phyloP scores from a whole-genome alignment of 352 stramenopile species.

The Pythium brassicae region DNA sequence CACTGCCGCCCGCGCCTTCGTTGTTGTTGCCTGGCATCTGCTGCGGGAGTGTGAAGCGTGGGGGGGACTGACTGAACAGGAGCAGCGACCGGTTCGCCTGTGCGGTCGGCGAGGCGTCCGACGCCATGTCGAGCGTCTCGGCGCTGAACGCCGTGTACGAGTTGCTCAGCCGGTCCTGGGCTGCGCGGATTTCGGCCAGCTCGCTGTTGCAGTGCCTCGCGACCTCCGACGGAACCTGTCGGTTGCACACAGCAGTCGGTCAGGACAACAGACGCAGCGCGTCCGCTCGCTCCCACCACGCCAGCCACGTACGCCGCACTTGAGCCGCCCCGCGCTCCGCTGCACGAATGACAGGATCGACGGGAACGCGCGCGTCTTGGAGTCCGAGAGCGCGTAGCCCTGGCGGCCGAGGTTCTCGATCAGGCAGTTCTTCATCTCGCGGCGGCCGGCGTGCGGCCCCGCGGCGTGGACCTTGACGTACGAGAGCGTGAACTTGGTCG shows the following conservation, averaged over 20 bases:
- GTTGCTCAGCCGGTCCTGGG: slow-evolving; percentile 45
- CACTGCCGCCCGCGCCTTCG: background rate
- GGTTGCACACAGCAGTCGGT: too few relatives aligned
- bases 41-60: background rate
- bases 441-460: slow-evolving; percentile 18
- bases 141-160: slow-evolving; percentile 69
- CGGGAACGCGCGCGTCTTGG: slow-evolving; percentile 36
- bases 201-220: slow-evolving; percentile 55
- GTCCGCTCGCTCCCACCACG: too few relatives aligned
- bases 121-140: slow-evolving; percentile 39
- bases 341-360: slow-evolving; percentile 70
- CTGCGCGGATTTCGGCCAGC: slow-evolving; percentile 29
- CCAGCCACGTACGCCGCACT: slow-evolving; percentile 58
- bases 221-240: slow-evolving; percentile 47
- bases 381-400: slow-evolving; percentile 54
- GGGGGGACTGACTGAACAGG: slow-evolving; percentile 33
- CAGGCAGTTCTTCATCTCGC: slow-evolving; percentile 72
- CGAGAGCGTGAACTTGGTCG: slow-evolving; percentile 69
- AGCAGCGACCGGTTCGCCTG: slow-evolving; percentile 25
- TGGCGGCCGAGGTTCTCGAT: slow-evolving; percentile 48
- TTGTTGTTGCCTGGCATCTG: background rate
- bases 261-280: background rate
- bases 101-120: slow-evolving; percentile 10
- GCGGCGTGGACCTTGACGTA: slow-evolving; percentile 67
- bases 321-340: slow-evolving; percentile 46